Evolutionary conservation across 2,329 filamentous ascomycete species (phyloP).

Genomic region (Dactylellina haptotyla): DNA sequence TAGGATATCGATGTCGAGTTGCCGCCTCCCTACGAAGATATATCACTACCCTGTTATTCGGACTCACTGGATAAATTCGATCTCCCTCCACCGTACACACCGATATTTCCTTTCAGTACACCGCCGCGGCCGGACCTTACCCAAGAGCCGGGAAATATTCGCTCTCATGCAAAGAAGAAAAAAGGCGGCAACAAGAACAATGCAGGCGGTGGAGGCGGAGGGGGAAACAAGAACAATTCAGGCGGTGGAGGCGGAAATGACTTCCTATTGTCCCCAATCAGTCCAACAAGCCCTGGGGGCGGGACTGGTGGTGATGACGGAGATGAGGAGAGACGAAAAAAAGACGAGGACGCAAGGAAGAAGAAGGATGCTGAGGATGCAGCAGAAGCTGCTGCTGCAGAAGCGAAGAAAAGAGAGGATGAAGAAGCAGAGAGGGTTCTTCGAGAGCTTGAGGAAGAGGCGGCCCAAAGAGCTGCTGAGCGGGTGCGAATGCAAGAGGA

Average conservation of each 20-base stretch:
- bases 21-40: slow-evolving; percentile 19
- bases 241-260: slow-evolving; percentile 32
- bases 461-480: slow-evolving; percentile 6
- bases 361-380: slow-evolving; percentile 29
- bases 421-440: slow-evolving; percentile 17
- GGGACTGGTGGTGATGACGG: slow-evolving; percentile 35
- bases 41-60: slow-evolving; percentile 19
- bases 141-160: slow-evolving; percentile 41
- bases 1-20: not conserved
- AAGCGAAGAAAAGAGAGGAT: slow-evolving; percentile 25
- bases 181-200: slow-evolving; percentile 14
- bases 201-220: not conserved
- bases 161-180: slow-evolving; percentile 48
- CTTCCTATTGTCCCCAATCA: slow-evolving; percentile 32
- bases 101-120: slow-evolving; percentile 13
- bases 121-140: slow-evolving; percentile 25
- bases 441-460: slow-evolving; percentile 19
- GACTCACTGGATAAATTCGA: slow-evolving; percentile 3
- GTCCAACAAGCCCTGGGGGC: slow-evolving; percentile 37
- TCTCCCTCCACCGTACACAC: slow-evolving; percentile 30
- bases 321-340: slow-evolving; percentile 32
- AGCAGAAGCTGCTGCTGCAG: slow-evolving; percentile 4
- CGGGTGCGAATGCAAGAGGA: slow-evolving; percentile 24
- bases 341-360: slow-evolving; percentile 25
- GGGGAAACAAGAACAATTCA: slow-evolving; percentile 12